These are phyloP conservation scores for Colletotrichum tamarilloi DNA, from an alignment of 2,329 filamentous ascomycete species.

Conservation along the genomic window DNA sequence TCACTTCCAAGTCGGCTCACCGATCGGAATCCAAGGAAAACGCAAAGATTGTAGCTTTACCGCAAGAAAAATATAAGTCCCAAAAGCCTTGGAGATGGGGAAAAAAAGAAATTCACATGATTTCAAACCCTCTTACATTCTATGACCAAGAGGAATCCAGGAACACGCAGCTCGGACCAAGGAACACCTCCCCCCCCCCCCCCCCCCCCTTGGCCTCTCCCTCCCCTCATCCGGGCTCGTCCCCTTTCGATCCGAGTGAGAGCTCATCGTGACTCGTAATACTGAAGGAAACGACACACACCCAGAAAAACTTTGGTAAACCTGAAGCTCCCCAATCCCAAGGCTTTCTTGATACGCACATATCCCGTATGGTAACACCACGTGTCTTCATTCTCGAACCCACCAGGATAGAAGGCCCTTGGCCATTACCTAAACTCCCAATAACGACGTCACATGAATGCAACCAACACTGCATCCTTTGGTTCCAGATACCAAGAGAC, in stretches of 20 bases:
- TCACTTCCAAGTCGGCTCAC: not conserved
- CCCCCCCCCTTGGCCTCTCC: not conserved
- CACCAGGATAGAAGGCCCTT: not conserved
- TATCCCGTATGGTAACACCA: not conserved
- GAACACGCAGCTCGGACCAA: not conserved
- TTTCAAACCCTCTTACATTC: not conserved
- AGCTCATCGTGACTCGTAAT: not conserved
- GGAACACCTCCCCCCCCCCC: not conserved
- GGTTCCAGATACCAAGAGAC: not conserved
- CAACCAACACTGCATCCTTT: conserved; percentile 8
- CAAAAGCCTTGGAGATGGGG: not conserved
- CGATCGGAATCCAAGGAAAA: not conserved
- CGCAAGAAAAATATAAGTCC: not conserved
- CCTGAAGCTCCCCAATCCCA: no score
- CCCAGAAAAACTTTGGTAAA: no score
- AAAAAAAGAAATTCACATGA: not conserved
- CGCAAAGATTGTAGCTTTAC: not conserved
- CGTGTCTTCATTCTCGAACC: not conserved
- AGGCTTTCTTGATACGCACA: not conserved
- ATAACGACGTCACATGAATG: not conserved
- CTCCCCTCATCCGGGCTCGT: not conserved
- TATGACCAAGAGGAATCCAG: conserved; percentile 23
- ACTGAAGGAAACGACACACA: not conserved
- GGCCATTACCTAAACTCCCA: conserved; percentile 19
- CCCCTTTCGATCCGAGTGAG: not conserved